Percentiles rank a stretch among this genome's conserved stretches.
Evolutionary conservation across 192 early-diverging fungal genomes (phyloP).

Genomic region (Backusella parvicylindrica): DNA sequence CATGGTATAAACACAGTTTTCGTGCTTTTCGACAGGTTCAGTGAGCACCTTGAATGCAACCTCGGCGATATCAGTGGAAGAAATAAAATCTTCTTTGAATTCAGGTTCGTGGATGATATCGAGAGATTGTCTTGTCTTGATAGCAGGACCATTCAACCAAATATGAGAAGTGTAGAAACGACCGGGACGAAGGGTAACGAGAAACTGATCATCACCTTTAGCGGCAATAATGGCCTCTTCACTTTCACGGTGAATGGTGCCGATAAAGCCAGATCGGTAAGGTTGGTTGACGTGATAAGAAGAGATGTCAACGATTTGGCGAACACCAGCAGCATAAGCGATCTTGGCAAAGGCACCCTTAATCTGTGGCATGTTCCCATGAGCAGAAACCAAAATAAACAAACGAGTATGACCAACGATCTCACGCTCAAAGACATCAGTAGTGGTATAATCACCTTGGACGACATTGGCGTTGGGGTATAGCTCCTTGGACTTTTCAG

Average conservation of each 20-base stretch:
- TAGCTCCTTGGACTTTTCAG: neutral
- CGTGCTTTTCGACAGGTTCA: slow-evolving; percentile 15
- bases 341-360: neutral
- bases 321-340: slow-evolving; percentile 14
- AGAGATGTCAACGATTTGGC: slow-evolving; percentile 26
- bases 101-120: neutral
- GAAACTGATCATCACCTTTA: neutral
- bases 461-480: slow-evolving; percentile 5
- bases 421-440: neutral
- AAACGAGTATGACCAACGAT: slow-evolving; percentile 17
- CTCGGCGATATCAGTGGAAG: slow-evolving; percentile 7
- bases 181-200: slow-evolving; percentile 16
- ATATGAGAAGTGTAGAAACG: neutral
- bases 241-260: neutral
- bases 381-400: slow-evolving; percentile 1
- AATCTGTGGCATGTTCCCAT: neutral
- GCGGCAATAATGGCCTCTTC: neutral
- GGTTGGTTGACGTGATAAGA: neutral
- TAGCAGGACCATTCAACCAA: neutral
- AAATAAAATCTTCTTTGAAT: slow-evolving; percentile 5
- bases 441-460: slow-evolving; percentile 11
- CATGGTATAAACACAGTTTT: slow-evolving; percentile 14
- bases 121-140: neutral
- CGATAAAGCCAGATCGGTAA: neutral
- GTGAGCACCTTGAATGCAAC: neutral